Evolutionary conservation across 257 asterid genomes (phyloP).

Genomic region (Przewalskia tangutica): DNA sequence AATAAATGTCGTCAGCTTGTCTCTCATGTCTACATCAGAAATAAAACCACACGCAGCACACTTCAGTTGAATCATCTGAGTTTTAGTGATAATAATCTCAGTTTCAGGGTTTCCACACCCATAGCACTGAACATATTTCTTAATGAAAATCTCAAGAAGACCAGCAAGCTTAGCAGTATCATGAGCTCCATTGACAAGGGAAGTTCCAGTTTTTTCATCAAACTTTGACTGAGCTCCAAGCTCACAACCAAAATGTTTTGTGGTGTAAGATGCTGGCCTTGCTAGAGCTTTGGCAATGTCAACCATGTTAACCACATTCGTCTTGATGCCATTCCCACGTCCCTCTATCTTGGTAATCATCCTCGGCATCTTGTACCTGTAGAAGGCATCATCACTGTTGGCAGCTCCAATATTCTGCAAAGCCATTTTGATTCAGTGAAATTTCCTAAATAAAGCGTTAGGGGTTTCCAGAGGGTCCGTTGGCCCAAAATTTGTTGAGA

Average conservation of each 20-base stretch:
- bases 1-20: slow-evolving; percentile 31
- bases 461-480: slow-evolving; percentile 5
- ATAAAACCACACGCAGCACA: slow-evolving; percentile 41
- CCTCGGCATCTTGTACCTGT: slow-evolving; percentile 40
- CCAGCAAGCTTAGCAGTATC: slow-evolving; percentile 37
- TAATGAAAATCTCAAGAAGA: slow-evolving; percentile 30
- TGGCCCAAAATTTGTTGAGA: slow-evolving; percentile 6
- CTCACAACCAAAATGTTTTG: slow-evolving; percentile 32
- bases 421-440: slow-evolving; percentile 19
- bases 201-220: slow-evolving; percentile 37
- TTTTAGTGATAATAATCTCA: slow-evolving; percentile 27
- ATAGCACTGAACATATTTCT: slow-evolving; percentile 38
- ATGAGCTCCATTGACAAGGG: slow-evolving; percentile 34
- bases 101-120: slow-evolving; percentile 39
- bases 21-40: slow-evolving; percentile 42
- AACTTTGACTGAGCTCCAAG: slow-evolving; percentile 43
- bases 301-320: slow-evolving; percentile 34
- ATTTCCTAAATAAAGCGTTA: background rate
- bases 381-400: slow-evolving; percentile 44
- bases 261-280: slow-evolving; percentile 33
- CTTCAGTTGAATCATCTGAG: slow-evolving; percentile 31
- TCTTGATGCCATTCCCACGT: slow-evolving; percentile 40
- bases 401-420: slow-evolving; percentile 34
- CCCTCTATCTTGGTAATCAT: slow-evolving; percentile 38
- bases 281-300: slow-evolving; percentile 38